A percentile compares a stretch with the other conserved stretches of the same genome.
Evolutionary conservation across 139 green algal species (phyloP).

Genomic region (Helicosporidium sp.): DNA sequence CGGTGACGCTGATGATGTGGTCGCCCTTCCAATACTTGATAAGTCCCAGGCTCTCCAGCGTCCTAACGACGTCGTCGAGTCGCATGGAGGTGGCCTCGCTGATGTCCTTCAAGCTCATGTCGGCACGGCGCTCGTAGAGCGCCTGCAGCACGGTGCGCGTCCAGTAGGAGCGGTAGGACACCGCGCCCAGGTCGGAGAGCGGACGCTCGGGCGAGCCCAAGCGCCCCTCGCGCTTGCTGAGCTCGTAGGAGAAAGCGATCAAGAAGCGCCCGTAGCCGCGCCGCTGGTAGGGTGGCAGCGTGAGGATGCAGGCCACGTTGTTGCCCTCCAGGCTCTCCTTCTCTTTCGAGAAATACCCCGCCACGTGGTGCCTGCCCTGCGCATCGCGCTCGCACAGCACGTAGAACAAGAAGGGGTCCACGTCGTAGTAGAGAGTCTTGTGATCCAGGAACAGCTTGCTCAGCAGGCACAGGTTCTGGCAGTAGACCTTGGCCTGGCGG

Average conservation of each 20-base stretch:
- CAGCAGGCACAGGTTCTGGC: constrained; percentile 91
- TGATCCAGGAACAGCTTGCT: constrained; percentile 99
- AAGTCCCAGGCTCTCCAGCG: constrained; percentile 62
- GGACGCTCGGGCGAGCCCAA: constrained; percentile 75
- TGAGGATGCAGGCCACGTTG: constrained; percentile 99
- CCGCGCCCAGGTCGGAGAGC: constrained; percentile 81
- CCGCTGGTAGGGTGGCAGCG: constrained; percentile 87
- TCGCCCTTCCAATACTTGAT: constrained; percentile 65
- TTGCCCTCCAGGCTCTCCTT: constrained; percentile 73
- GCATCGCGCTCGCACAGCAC: constrained; percentile 87
- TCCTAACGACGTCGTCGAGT: constrained; percentile 82
- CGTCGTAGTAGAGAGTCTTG: constrained; percentile 99
- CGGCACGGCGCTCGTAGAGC: constrained; percentile 44
- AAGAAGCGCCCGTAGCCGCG: constrained; percentile 97
- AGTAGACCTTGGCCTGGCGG: constrained; percentile 52
- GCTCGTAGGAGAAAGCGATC: constrained; percentile 94
- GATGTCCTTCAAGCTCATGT: constrained; percentile 81
- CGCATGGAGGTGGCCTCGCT: constrained; percentile 73
- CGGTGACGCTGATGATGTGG: constrained; percentile 39
- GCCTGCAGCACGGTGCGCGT: constrained; percentile 71
- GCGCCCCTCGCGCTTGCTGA: constrained; percentile 86
- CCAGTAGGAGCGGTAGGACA: constrained; percentile 93
- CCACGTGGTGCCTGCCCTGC: constrained; percentile 69
- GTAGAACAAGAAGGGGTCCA: constrained; percentile 99
- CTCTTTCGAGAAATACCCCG: constrained; percentile 86